Evolutionary conservation across 129 eudicot species (phyloP).

Genomic region (Tanacetum coccineum): DNA sequence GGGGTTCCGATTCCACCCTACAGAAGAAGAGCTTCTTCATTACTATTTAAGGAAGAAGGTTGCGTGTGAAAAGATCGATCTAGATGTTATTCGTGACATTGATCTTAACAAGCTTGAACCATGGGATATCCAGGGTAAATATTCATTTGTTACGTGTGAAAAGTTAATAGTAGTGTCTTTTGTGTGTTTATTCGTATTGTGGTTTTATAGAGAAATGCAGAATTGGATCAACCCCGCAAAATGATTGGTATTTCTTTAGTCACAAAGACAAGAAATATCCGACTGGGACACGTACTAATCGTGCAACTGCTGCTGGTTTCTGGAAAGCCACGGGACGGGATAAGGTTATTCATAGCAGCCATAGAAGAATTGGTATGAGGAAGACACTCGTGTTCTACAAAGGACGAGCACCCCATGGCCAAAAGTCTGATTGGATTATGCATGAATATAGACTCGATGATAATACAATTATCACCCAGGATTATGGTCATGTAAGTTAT

Average conservation of each 20-base stretch:
- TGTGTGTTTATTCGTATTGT: conserved; percentile 3
- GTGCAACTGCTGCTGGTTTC: conserved; percentile 55
- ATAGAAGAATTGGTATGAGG: conserved; percentile 45
- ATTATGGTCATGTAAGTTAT: conserved; percentile 31
- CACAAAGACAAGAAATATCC: conserved; percentile 59
- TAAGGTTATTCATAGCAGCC: conserved; percentile 45
- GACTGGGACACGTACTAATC: conserved; percentile 46
- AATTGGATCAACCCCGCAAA: conserved; percentile 54
- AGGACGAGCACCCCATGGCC: conserved; percentile 93
- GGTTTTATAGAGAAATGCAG: conserved; percentile 36
- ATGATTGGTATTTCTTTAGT: conserved; percentile 53
- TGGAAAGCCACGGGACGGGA: conserved; percentile 63
- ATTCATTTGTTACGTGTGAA: background rate
- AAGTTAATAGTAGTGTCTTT: background rate
- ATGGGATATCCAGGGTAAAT: conserved; percentile 57
- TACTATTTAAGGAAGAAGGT: conserved; percentile 57
- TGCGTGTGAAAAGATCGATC: conserved; percentile 41
- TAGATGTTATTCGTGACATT: conserved; percentile 58
- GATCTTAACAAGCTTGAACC: conserved; percentile 71
- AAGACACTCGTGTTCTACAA: conserved; percentile 68
- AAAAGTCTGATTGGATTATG: conserved; percentile 86
- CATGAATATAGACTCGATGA: conserved; percentile 79
- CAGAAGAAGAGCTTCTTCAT: conserved; percentile 54
- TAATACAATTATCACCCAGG: conserved; percentile 25
- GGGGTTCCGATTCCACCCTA: conserved; percentile 59